Base-by-base conservation (phyloP, 2,329 filamentous ascomycete species). In the Epichloe gansuensis region DNA sequence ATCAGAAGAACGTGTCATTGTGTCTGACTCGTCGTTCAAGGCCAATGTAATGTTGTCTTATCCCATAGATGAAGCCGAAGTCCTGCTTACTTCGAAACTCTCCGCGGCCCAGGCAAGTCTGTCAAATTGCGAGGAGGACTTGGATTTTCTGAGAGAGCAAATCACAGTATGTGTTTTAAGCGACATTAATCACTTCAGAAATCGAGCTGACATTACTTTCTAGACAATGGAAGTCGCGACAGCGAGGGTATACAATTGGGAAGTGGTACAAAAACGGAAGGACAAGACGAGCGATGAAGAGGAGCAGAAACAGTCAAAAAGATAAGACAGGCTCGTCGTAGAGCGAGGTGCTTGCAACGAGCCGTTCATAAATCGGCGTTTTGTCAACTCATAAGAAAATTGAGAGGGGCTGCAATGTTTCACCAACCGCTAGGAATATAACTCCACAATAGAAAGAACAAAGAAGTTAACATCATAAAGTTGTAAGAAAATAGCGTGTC, bases 41-140 rank as follows among this genome's bases (percentile, higher is more conserved):
- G 91, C 93, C 53, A 98, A 98, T 62, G 91, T 97, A 47, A 98
- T 98, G 93, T 76, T 98, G 54, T 83, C 93, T 49, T 98, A 98
- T 67, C 88, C 91, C 3, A 83, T 97, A 57, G 80, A 83, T 15
- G 93, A 97, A 71, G 93, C 93, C 0, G 83, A 91, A 70, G 74
- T 76, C 44, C 77, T 98, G 59, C 75, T 98, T 52, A 73, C 78
- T 45, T 81, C 83, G 13, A 96, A 95, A 69, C 73, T 95, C 21
- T 72, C 76, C 31, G 85, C 88, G 8, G 93, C 93, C 1, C 85
- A 91, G 69, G 76, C 80, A 63, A 95, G 84, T 63, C 70, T 95
- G 60, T 72, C 73, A n/a, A 91, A 95, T 62, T 96, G 91, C 65
- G 90, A 96, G 65, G 93, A 98, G 72, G 93, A 98, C 69, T 69